Base-by-base conservation (phyloP, 2,329 filamentous ascomycete genomes). In the Stagonosporopsis rhizophila region DNA sequence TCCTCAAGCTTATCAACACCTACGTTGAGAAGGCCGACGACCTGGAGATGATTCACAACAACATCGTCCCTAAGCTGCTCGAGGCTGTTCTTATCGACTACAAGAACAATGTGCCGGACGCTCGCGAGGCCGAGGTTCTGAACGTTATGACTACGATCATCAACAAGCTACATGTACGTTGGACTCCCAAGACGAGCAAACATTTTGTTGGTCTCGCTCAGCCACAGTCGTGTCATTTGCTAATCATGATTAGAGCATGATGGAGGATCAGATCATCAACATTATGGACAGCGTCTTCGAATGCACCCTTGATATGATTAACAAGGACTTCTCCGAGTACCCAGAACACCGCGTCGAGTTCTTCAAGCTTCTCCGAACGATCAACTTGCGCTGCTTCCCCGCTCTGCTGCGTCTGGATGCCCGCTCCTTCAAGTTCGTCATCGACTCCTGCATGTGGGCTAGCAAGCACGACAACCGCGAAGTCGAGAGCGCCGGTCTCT, bases 371-470 rank as follows among this genome's bases (percentile, higher is more conserved):
- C 84, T 99, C 34, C 87, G 96, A 66, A 91, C 94, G 14, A 98
- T 99, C 80, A 99, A 99, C 77, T 81, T 98, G 44, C 92, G 96
- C 76, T 99, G 95, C 79, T 99, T 99, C 87, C 92, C 92, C 44
- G 89, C 95, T 1, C 85, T 99, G 20, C 84, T 99, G 64, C 96
- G 96, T 78, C 87, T 99, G 30, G 94, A 99, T 74, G 94, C 91
- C 71, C 88, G 92, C 57, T 95, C 97, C 74, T 99, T 99, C 87
- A 99, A 99, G 80, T 96, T 98, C 73, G 93, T 99, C 69, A 98
- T 99, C 65, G 95, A 99, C 77, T 96, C 94, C 32, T 99, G 96
- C 83, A 92, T 98, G 84, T 99, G 95, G 96, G 95, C 96, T n/a
- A 97, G 94, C 82, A 99, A 99, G 82, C 95, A 99, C 78, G 95